Evolutionary conservation across 495 filamentous ascomycete genomes (phyloP).

Genomic region (Tuber magnatum): DNA sequence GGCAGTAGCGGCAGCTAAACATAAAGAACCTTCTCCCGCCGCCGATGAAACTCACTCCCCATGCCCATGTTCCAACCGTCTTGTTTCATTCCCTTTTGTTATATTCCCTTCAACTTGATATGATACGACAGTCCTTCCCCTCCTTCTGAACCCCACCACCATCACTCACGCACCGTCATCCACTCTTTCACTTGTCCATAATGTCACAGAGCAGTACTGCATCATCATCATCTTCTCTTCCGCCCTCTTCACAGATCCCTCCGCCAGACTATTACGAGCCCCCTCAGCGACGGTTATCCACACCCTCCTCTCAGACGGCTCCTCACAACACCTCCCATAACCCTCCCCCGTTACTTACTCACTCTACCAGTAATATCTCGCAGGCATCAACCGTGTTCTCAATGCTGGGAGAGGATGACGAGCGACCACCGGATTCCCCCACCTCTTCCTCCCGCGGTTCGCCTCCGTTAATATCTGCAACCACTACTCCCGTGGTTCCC

Average conservation of each 20-base stretch:
- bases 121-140: constrained; percentile 1
- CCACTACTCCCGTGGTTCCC: constrained; percentile 35
- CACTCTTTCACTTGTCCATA: constrained; percentile 15
- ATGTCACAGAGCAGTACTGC: constrained; percentile 37
- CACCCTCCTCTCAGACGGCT: constrained; percentile 29
- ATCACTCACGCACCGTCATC: background rate
- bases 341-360: constrained; percentile 31
- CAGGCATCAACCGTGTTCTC: constrained; percentile 33
- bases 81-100: constrained; percentile 4
- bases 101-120: background rate
- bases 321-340: constrained; percentile 19
- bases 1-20: constrained; percentile 17
- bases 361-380: constrained; percentile 28
- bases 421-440: constrained; percentile 21
- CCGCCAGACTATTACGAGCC: constrained; percentile 31
- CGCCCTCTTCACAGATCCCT: constrained; percentile 30
- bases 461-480: constrained; percentile 33
- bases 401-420: constrained; percentile 33
- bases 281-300: constrained; percentile 29
- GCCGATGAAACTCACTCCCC: constrained; percentile 41
- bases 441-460: constrained; percentile 33
- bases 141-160: background rate
- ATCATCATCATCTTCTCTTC: constrained; percentile 26
- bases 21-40: constrained; percentile 6
- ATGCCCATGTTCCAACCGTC: constrained; percentile 1